Conservation (phyloP, 2,329 filamentous ascomycete genomes). For the Pseudocercospora fuligena region DNA sequence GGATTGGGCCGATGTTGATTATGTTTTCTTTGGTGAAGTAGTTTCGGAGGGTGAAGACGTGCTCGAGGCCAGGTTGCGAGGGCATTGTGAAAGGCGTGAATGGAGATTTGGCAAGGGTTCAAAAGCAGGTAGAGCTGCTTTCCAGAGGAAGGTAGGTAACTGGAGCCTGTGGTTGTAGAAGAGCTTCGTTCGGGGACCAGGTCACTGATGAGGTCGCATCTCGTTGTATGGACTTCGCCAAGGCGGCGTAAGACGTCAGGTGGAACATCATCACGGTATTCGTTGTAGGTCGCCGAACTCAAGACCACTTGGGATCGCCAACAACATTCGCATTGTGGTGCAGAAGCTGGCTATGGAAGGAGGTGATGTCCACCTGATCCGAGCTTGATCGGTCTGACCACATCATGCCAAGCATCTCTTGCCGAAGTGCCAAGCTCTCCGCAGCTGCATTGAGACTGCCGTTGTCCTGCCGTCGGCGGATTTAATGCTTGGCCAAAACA, state of each 20-base stretch:
- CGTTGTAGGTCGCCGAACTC: neutral
- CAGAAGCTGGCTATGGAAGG: neutral
- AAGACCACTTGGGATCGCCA: neutral
- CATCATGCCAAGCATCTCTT: neutral
- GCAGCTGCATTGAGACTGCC: neutral
- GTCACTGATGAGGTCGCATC: no score
- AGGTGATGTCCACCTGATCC: neutral
- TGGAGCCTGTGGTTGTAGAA: no score
- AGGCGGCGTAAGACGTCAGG: neutral
- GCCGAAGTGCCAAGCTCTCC: neutral
- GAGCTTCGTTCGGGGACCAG: no score
- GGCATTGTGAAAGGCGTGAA: neutral
- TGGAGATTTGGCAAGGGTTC: neutral
- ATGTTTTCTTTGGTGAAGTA: slow-evolving; percentile 4
- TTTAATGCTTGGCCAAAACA: neutral
- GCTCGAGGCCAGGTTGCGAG: neutral
- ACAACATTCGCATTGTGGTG: neutral
- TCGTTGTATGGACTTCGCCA: no score
- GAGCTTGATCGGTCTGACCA: neutral
- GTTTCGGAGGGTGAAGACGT: slow-evolving; percentile 3
- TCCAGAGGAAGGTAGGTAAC: neutral
- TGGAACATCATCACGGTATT: neutral
- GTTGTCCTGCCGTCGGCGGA: neutral
- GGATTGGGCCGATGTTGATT: neutral
- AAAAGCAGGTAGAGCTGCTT: no score